Percentiles rank a stretch among this genome's conserved stretches.
Conservation (phyloP, 805 yeast species). For the Saccharomycopsis fodiens region DNA sequence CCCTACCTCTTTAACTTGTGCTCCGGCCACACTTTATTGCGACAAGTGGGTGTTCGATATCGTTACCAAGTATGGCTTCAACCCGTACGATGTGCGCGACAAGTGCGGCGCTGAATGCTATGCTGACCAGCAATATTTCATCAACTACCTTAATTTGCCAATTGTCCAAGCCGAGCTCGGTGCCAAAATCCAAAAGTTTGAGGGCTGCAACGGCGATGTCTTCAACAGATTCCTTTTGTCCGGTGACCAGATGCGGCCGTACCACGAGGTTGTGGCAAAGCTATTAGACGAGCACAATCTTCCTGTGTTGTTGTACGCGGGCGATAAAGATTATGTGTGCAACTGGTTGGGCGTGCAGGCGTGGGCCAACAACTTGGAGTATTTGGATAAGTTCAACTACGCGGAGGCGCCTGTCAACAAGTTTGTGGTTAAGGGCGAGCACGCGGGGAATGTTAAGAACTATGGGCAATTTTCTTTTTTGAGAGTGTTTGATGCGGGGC, state of each 20-base stretch:
- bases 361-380: conserved; percentile 64
- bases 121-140: conserved; percentile 67
- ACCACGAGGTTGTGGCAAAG: conserved; percentile 65
- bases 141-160: conserved; percentile 67
- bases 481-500: conserved; percentile 78
- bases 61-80: conserved; percentile 76
- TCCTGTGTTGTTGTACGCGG: conserved; percentile 88
- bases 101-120: conserved; percentile 78
- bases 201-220: conserved; percentile 71
- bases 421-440: conserved; percentile 31
- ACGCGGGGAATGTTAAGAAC: conserved; percentile 66
- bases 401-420: conserved; percentile 32
- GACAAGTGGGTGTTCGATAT: conserved; percentile 77
- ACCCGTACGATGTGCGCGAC: conserved; percentile 83
- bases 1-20: conserved; percentile 61
- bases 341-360: conserved; percentile 89
- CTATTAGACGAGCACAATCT: conserved; percentile 45
- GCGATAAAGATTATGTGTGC: conserved; percentile 88
- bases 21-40: conserved; percentile 89
- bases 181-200: conserved; percentile 75
- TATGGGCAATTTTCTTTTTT: conserved; percentile 65
- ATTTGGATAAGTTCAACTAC: conserved; percentile 51
- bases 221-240: conserved; percentile 73
- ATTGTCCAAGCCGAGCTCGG: conserved; percentile 79
- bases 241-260: conserved; percentile 92